Percentiles rank a stretch among this genome's conserved stretches.
These are phyloP conservation scores for Kuraishia hungarica DNA, from an alignment of 805 yeast species.

Conservation along the genomic window DNA sequence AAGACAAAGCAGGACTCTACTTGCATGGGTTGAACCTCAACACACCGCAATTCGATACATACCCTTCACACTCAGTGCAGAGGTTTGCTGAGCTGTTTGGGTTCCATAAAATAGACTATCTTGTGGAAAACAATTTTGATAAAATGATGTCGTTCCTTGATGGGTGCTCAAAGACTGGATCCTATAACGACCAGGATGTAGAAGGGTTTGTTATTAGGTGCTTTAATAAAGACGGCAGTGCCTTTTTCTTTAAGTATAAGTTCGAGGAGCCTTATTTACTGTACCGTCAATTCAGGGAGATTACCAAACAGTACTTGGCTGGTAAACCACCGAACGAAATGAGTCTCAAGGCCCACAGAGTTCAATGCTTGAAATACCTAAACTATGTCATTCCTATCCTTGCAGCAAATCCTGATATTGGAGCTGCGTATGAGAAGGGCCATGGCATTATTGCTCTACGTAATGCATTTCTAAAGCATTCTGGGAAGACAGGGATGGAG, in stretches of 20 bases:
- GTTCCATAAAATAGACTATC: constrained; percentile 49
- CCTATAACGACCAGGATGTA: constrained; percentile 60
- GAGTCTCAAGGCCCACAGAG: constrained; percentile 41
- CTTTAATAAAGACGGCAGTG: constrained; percentile 18
- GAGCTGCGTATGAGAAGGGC: constrained; percentile 39
- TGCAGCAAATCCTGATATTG: constrained; percentile 34
- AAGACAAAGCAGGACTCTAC: constrained; percentile 70
- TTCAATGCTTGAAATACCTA: constrained; percentile 58
- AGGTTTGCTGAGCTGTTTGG: constrained; percentile 62
- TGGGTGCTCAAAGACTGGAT: constrained; percentile 54
- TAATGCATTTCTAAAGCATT: constrained; percentile 46
- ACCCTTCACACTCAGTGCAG: constrained; percentile 50
- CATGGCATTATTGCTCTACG: constrained; percentile 73
- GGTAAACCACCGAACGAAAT: constrained; percentile 24
- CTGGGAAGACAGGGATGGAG: constrained; percentile 52
- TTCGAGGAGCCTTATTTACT: constrained; percentile 92
- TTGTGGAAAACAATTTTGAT: constrained; percentile 27
- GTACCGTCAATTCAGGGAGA: constrained; percentile 88
- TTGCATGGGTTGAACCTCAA: constrained; percentile 84
- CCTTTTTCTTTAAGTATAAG: constrained; percentile 84
- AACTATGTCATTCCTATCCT: constrained; percentile 56
- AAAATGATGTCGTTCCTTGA: constrained; percentile 44
- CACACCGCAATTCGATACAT: constrained; percentile 52
- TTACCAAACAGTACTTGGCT: constrained; percentile 50
- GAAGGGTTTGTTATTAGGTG: constrained; percentile 94